These are phyloP conservation scores for Apostasia shenzhenica DNA, from an alignment of 106 monocot species.

Conservation along the genomic window DNA sequence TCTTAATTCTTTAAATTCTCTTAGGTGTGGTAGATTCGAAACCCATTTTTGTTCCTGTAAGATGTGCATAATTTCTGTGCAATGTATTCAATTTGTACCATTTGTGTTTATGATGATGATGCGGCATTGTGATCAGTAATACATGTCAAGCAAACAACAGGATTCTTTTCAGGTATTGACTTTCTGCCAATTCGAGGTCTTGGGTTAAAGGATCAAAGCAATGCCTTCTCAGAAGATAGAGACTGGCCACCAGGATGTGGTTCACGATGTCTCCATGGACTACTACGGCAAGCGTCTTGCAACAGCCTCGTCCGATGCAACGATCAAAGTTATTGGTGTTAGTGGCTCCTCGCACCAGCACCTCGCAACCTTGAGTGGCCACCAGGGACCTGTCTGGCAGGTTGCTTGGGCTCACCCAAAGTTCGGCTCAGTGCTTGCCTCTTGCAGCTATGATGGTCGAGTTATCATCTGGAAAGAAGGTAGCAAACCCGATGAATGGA, in stretches of 20 bases:
- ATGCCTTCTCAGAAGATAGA: constrained; percentile 22
- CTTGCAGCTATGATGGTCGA: constrained; percentile 17
- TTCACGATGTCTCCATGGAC: constrained; percentile 19
- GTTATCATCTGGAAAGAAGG: constrained; percentile 35
- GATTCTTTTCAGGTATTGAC: too few species aligned
- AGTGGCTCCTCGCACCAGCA: constrained; percentile 19
- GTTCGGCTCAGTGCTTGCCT: constrained; percentile 26
- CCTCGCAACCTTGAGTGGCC: constrained; percentile 22
- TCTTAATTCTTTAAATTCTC: too few species aligned
- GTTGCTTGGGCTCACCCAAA: constrained; percentile 27
- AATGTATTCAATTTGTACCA: too few species aligned
- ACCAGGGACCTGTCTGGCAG: constrained; percentile 31
- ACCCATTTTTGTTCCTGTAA: too few species aligned
- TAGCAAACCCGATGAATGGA: constrained; percentile 24
- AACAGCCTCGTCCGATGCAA: constrained; percentile 16
- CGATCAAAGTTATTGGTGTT: constrained; percentile 22
- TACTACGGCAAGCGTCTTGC: constrained; percentile 15
- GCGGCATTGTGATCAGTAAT: too few species aligned
- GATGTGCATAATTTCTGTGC: too few species aligned
- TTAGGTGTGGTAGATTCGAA: too few species aligned
- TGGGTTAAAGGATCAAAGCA: background rate
- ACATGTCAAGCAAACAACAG: too few species aligned
- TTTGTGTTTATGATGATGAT: too few species aligned
- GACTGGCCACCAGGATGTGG: constrained; percentile 14
- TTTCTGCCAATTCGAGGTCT: too few species aligned